Evolutionary conservation across 1,139 yeast genomes (phyloP).

Genomic region (Suhomyces bokatorum): DNA sequence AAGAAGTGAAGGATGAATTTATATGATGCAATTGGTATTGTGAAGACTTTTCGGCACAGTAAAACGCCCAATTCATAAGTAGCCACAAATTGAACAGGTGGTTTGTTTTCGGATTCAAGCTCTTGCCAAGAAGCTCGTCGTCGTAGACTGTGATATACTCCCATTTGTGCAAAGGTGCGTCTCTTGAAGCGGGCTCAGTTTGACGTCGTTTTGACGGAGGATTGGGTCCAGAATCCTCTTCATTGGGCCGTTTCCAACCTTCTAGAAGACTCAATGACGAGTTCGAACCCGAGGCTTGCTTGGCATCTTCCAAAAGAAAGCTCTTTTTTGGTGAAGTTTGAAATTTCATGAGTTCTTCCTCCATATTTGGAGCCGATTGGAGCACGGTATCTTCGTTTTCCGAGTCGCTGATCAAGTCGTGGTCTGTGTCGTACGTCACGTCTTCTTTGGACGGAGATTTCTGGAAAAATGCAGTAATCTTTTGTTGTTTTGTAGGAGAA

Average conservation of each 20-base stretch:
- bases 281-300: constrained; percentile 19
- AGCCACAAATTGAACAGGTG: constrained; percentile 31
- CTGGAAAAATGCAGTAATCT: constrained; percentile 16
- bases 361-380: constrained; percentile 17
- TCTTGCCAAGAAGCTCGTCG: constrained; percentile 28
- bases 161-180: constrained; percentile 10
- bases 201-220: not conserved
- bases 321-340: constrained; percentile 9
- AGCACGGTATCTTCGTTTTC: constrained; percentile 22
- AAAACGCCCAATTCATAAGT: constrained; percentile 36
- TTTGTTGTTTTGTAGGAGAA: constrained; percentile 15
- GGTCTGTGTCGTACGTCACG: constrained; percentile 1
- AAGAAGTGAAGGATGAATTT: constrained; percentile 22
- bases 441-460: constrained; percentile 7
- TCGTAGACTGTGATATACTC: constrained; percentile 30
- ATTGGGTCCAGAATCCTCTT: not conserved
- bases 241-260: not conserved
- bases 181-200: not conserved
- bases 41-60: constrained; percentile 32
- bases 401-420: constrained; percentile 30
- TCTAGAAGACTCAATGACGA: constrained; percentile 19
- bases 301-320: constrained; percentile 9
- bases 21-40: constrained; percentile 19
- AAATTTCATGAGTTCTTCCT: constrained; percentile 21
- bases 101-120: constrained; percentile 24